Base-by-base conservation (phyloP, 371 early-diverging fungal genomes). In the Dinochytrium kinnereticum region DNA sequence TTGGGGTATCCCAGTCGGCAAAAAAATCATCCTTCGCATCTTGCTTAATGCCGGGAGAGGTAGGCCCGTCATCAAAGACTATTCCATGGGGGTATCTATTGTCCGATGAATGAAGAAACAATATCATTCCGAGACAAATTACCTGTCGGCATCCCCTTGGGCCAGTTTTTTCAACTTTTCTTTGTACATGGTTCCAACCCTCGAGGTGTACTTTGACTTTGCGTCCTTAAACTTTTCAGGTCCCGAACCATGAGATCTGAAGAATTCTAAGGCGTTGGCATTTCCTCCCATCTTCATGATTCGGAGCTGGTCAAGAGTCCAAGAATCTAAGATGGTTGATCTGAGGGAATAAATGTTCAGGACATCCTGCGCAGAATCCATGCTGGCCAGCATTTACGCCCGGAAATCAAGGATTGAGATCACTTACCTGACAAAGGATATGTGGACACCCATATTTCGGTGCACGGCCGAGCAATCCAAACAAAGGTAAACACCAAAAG, bases 401-500 rank as follows among this genome's bases (percentile, higher is more conserved):
- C n/a, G n/a, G n/a, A n/a, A n/a, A n/a, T n/a, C n/a, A n/a, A n/a
- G n/a, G n/a, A n/a, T n/a, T n/a, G n/a, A n/a, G n/a, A n/a, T n/a
- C n/a, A 2, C 78, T 79, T 86, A 94, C 92, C 96, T 89, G 50
- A 96, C 98, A 92, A 95, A 99, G 70, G 93, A 93, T 74, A 98
- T 95, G 83, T 95, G 98, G 37, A 96, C 98, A 57, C 95, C 99
- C 79, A 98, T 88, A 75, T 95, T 96, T 59, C 97, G 90, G 76
- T 97, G 97, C 5, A 93, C 91, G 34, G 98, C 92, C 15, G 98
- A 98, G 82, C 99, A 99, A 69, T 98, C 97, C 40, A 97, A 89
- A 84, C 99, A 99, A 65, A 99, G 87, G 81, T 98, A 99, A 70
- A 98, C 91, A 53, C 99, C 99, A 84, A 91, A 98, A 1, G 96